phyloP scores from a whole-genome alignment of 2,329 filamentous ascomycete genomes.

The Pseudogymnoascus destructans region DNA sequence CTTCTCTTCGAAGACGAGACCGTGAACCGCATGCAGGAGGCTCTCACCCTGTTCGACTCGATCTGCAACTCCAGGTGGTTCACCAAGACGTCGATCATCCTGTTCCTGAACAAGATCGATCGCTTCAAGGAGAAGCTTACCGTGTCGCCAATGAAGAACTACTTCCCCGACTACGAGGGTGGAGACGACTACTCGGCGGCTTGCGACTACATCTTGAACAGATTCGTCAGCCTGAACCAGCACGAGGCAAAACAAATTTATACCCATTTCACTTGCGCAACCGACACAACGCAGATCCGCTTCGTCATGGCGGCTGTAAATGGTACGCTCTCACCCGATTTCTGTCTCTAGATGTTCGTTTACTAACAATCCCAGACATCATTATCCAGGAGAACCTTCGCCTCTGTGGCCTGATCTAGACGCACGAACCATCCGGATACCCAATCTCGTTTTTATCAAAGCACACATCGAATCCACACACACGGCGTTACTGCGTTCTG shows the following conservation, averaged over 20 bases:
- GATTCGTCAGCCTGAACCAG: constrained; percentile 96
- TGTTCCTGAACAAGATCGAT: constrained; percentile 86
- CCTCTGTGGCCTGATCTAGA: constrained; percentile 89
- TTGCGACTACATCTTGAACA: constrained; percentile 97
- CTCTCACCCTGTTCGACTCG: constrained; percentile 73
- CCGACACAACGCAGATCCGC: constrained; percentile 95
- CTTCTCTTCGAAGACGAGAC: constrained; percentile 93
- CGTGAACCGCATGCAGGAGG: constrained; percentile 89
- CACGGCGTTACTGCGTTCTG: constrained; percentile 3
- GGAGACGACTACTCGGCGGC: constrained; percentile 91
- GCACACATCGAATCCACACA: neutral
- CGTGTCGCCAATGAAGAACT: constrained; percentile 73
- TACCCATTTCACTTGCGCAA: constrained; percentile 98
- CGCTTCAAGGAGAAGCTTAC: constrained; percentile 77
- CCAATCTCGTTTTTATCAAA: neutral
- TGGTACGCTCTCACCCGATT: constrained; percentile 44
- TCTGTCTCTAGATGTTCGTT: neutral
- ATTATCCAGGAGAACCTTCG: constrained; percentile 99
- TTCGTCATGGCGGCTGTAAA: constrained; percentile 99
- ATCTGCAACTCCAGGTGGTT: constrained; percentile 86
- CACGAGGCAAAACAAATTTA: constrained; percentile 99
- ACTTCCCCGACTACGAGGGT: constrained; percentile 85
- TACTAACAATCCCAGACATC: constrained; percentile 61
- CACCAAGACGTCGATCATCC: constrained; percentile 76
- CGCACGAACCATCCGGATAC: constrained; percentile 8